A percentile compares a stretch with the other conserved stretches of the same genome.
Conservation (phyloP, 176 grass and related monocot species). For the Typha latifolia region DNA sequence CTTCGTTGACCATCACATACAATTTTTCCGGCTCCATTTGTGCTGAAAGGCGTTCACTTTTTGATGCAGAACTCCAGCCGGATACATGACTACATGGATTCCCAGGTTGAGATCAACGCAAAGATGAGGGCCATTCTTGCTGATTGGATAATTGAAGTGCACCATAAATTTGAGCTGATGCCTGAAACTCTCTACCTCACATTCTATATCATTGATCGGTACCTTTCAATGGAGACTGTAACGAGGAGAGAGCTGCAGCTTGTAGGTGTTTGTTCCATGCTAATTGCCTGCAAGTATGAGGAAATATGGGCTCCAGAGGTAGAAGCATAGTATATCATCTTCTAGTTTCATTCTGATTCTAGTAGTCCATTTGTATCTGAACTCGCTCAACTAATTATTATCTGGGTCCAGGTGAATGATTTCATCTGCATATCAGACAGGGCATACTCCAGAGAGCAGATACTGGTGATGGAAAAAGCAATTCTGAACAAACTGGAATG, state of each 20-base stretch:
- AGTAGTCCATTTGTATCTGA: neutral
- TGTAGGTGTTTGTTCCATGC: constrained; percentile 65
- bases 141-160: constrained; percentile 94
- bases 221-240: constrained; percentile 53
- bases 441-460: constrained; percentile 65
- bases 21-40: neutral
- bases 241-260: constrained; percentile 81
- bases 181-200: constrained; percentile 82
- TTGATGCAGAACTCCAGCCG: constrained; percentile 41
- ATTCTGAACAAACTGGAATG: constrained; percentile 88
- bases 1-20: neutral
- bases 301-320: constrained; percentile 98
- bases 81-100: constrained; percentile 63
- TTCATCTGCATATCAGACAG: constrained; percentile 92
- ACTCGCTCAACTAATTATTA: neutral
- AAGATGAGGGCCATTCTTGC: constrained; percentile 86
- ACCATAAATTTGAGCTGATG: constrained; percentile 88
- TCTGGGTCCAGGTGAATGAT: constrained; percentile 54
- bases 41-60: constrained; percentile 14
- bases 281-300: constrained; percentile 94
- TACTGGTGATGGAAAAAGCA: constrained; percentile 72
- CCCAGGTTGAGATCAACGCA: constrained; percentile 71
- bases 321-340: neutral
- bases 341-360: neutral
- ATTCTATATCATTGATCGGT: constrained; percentile 58